Conservation (phyloP, 2,329 filamentous ascomycete species). For the Aspergillus quadrilineatus region DNA sequence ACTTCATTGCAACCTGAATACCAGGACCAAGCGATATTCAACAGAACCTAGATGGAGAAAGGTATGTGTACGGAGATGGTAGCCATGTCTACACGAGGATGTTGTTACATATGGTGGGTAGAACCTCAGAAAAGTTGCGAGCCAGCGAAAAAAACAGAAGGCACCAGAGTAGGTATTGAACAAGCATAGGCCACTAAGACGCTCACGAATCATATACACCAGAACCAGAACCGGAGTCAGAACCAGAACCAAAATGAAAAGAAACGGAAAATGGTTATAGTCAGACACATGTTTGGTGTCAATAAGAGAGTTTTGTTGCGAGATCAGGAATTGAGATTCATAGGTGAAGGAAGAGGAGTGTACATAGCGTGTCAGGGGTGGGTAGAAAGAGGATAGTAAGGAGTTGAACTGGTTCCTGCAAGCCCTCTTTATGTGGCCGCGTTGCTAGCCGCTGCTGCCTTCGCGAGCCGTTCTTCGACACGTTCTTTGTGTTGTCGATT, state of each 20-base stretch:
- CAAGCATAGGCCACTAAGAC: conserved; percentile 9
- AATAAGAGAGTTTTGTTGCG: not conserved
- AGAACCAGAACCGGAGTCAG: conserved; percentile 6
- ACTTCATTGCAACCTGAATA: too few species aligned
- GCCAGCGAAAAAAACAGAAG: not conserved
- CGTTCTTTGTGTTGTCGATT: conserved; percentile 77
- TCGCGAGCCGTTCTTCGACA: conserved; percentile 56
- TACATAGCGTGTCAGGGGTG: conserved; percentile 11
- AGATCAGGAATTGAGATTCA: not conserved
- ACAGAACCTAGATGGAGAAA: too few species aligned
- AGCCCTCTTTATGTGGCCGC: conserved; percentile 17
- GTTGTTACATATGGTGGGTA: not conserved
- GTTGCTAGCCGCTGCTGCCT: conserved; percentile 18
- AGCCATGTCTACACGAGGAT: not conserved
- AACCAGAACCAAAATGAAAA: conserved; percentile 12
- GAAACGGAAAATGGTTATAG: not conserved
- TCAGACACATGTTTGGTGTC: not conserved
- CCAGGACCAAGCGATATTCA: too few species aligned
- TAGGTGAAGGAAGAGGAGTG: conserved; percentile 5
- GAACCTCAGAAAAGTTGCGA: not conserved
- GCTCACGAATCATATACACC: conserved; percentile 23
- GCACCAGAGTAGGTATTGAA: conserved; percentile 15
- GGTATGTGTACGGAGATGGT: too few species aligned
- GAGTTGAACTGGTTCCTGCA: conserved; percentile 8
- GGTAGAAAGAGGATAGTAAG: not conserved